A percentile compares a stretch with the other conserved stretches of the same genome.
These are phyloP conservation scores for Amylostereum areolatum DNA, from an alignment of 1,284 basidiomycete species.

Conservation along the genomic window DNA sequence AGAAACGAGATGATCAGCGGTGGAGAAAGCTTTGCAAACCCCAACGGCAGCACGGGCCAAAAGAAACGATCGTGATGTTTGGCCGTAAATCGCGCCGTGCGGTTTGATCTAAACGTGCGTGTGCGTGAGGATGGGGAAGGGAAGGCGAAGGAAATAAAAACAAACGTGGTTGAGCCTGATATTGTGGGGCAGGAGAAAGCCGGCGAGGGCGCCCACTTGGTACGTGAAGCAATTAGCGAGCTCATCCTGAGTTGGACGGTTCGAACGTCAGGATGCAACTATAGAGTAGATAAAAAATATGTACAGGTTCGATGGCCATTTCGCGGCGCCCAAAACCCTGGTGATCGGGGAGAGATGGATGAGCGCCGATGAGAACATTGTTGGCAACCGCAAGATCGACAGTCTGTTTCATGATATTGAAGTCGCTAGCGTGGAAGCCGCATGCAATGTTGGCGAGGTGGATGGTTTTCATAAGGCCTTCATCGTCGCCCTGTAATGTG, in stretches of 20 bases:
- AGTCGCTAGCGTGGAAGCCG: slow-evolving; percentile 62
- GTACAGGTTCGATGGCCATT: slow-evolving; percentile 52
- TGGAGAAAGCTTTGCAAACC: slow-evolving; percentile 40
- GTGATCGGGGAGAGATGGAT: slow-evolving; percentile 55
- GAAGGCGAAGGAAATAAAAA: slow-evolving; percentile 1
- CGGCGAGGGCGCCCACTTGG: slow-evolving; percentile 54
- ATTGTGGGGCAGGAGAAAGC: slow-evolving; percentile 46
- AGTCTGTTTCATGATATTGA: slow-evolving; percentile 56
- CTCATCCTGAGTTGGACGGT: slow-evolving; percentile 36
- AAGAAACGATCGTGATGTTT: slow-evolving; percentile 43
- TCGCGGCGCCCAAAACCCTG: slow-evolving; percentile 62
- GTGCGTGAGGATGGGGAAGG: not conserved
- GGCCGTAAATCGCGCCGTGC: slow-evolving; percentile 54
- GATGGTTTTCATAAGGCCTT: slow-evolving; percentile 54
- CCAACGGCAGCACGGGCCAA: slow-evolving; percentile 46
- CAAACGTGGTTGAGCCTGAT: slow-evolving; percentile 46
- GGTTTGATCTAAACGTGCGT: slow-evolving; percentile 34
- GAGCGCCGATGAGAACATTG: slow-evolving; percentile 49
- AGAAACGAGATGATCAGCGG: slow-evolving; percentile 27
- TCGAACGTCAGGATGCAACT: not conserved
- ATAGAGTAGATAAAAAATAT: not conserved
- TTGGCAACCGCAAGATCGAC: slow-evolving; percentile 47
- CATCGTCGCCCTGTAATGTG: slow-evolving; percentile 46
- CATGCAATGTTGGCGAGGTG: slow-evolving; percentile 62
- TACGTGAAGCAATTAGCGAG: slow-evolving; percentile 53